Evolutionary conservation across 352 stramenopile genomes (phyloP).

Genomic region (Pilasporangium apinafurcum): DNA sequence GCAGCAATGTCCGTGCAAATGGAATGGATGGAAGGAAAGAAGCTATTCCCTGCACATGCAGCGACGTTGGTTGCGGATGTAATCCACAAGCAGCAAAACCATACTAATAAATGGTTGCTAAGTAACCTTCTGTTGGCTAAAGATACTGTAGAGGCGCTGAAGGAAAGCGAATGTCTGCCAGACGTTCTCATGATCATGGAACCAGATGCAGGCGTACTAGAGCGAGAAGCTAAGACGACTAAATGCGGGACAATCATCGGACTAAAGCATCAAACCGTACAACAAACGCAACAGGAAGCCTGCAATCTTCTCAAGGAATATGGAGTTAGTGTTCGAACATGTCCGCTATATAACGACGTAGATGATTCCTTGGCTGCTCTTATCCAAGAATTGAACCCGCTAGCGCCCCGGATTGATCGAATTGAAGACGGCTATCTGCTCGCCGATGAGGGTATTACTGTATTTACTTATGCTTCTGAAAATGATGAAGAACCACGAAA

Average conservation of each 20-base stretch:
- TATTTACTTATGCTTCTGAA: constrained; percentile 18
- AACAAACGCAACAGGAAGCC: constrained; percentile 10
- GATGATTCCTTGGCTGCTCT: constrained; percentile 24
- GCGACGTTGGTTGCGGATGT: constrained; percentile 15
- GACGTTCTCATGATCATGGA: constrained; percentile 44
- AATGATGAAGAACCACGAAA: constrained; percentile 6
- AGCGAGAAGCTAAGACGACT: constrained; percentile 8
- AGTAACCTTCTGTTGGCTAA: constrained; percentile 33
- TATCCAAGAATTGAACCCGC: constrained; percentile 22
- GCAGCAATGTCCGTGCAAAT: constrained; percentile 26
- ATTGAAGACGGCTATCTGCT: constrained; percentile 27
- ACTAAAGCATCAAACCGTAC: constrained; percentile 20
- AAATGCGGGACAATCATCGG: constrained; percentile 3
- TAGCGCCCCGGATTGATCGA: constrained; percentile 36
- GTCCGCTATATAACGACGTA: constrained; percentile 1
- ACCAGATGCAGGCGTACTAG: constrained; percentile 9
- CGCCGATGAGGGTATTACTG: constrained; percentile 15
- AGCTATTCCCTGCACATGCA: constrained; percentile 12
- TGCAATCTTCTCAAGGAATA: constrained; percentile 7
- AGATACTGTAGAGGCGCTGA: constrained; percentile 25
- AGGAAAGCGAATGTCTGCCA: constrained; percentile 36
- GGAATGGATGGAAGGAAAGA: constrained; percentile 27
- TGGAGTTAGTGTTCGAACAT: constrained; percentile 3
- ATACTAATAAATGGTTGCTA: constrained; percentile 31
- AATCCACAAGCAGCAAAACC: constrained; percentile 5